A percentile compares a stretch with the other conserved stretches of the same genome.
Conservation (phyloP, 495 filamentous ascomycete species). For the Tuber magnatum region DNA sequence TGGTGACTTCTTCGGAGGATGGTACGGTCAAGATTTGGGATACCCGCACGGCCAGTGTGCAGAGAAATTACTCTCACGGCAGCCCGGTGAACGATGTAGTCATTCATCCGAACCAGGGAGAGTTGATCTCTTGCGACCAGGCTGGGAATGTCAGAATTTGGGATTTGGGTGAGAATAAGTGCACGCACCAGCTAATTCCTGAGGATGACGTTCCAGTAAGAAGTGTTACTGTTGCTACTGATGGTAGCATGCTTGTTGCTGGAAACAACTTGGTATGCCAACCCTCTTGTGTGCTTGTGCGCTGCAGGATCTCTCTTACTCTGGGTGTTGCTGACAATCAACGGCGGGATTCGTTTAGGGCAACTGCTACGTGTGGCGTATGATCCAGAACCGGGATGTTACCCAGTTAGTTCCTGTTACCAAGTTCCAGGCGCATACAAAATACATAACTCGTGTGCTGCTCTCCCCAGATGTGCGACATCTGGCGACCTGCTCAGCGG, state of each 20-base stretch:
- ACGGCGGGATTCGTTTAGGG: constrained; percentile 51
- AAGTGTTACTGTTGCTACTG: constrained; percentile 91
- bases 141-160: constrained; percentile 89
- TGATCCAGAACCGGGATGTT: constrained; percentile 71
- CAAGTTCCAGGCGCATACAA: constrained; percentile 84
- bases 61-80: constrained; percentile 85
- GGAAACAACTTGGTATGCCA: constrained; percentile 76
- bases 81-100: constrained; percentile 89
- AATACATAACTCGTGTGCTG: constrained; percentile 90
- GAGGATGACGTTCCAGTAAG: constrained; percentile 89
- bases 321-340: constrained; percentile 8
- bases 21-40: constrained; percentile 99
- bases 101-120: constrained; percentile 96
- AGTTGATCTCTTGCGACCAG: constrained; percentile 91
- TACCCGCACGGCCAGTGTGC: constrained; percentile 75
- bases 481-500: constrained; percentile 91
- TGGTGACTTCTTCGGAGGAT: constrained; percentile 98
- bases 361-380: constrained; percentile 93
- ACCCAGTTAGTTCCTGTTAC: constrained; percentile 86
- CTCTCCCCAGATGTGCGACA: constrained; percentile 96
- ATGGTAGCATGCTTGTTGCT: constrained; percentile 88
- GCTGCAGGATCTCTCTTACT: constrained; percentile 7
- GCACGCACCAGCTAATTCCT: constrained; percentile 90
- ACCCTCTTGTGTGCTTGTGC: background rate
- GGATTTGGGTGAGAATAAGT: constrained; percentile 95